phyloP scores from a whole-genome alignment of 2,329 filamentous ascomycete species.

The Mollisia scopiformis region DNA sequence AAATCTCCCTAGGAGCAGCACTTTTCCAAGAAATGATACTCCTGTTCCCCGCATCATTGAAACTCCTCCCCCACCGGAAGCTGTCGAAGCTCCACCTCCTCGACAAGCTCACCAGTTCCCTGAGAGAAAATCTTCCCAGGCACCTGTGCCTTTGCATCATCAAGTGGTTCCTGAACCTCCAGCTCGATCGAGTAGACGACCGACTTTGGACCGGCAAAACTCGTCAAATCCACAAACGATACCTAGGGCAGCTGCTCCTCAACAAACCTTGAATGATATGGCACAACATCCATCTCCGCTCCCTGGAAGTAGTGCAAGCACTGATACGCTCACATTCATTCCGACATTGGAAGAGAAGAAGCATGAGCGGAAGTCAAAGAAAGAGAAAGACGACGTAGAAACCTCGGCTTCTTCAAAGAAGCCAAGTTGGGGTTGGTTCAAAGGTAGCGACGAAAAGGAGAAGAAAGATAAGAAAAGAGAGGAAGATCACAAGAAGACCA shows the following conservation, averaged over 20 bases:
- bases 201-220: conserved; percentile 38
- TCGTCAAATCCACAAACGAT: conserved; percentile 30
- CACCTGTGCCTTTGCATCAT: conserved; percentile 21
- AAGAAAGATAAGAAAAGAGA: conserved; percentile 69
- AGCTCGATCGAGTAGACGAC: conserved; percentile 49
- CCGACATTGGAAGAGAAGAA: conserved; percentile 81
- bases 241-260: conserved; percentile 17
- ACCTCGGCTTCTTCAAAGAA: conserved; percentile 62
- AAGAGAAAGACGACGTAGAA: conserved; percentile 67
- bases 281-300: conserved; percentile 68
- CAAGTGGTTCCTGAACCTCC: conserved; percentile 48
- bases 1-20: conserved; percentile 37
- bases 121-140: conserved; percentile 59
- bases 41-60: conserved; percentile 66
- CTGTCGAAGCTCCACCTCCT: conserved; percentile 14
- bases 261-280: conserved; percentile 56
- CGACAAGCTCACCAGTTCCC: conserved; percentile 45
- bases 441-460: conserved; percentile 73
- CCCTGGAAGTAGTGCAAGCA: conserved; percentile 70
- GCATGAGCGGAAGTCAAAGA: conserved; percentile 74
- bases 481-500: conserved; percentile 67
- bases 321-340: conserved; percentile 79
- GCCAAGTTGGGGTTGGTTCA: conserved; percentile 85
- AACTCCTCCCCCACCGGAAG: conserved; percentile 52
- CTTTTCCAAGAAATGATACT: conserved; percentile 32